Evolutionary conservation across 2,329 filamentous ascomycete genomes (phyloP).

Genomic region (Geosmithia putterillii): DNA sequence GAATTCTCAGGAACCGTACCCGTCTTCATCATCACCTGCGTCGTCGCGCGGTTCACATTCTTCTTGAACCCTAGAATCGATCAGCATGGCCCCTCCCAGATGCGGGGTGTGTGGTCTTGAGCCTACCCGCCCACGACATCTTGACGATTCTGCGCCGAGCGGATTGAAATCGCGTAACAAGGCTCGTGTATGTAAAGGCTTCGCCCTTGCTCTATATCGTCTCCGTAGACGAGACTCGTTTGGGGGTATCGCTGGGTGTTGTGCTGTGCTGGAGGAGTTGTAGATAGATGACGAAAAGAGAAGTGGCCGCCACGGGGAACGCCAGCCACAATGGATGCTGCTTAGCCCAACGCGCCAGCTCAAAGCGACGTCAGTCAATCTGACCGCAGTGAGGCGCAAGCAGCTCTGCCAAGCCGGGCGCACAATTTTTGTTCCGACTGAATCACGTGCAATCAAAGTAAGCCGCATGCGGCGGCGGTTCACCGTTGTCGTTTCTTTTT

Average conservation of each 20-base stretch:
- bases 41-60: conserved; percentile 96
- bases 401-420: background rate
- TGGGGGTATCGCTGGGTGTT: background rate
- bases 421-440: background rate
- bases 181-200: background rate
- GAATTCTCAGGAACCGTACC: conserved; percentile 44
- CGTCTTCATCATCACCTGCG: conserved; percentile 99
- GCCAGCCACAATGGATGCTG: background rate
- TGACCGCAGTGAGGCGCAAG: background rate
- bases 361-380: background rate
- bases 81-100: conserved; percentile 16
- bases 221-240: background rate
- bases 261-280: background rate
- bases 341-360: background rate
- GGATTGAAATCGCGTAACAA: background rate
- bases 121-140: conserved; percentile 62
- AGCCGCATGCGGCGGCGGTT: background rate
- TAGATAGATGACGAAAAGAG: background rate
- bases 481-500: background rate
- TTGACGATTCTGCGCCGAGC: conserved; percentile 8
- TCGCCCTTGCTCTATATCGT: background rate
- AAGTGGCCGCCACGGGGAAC: background rate
- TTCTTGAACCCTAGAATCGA: conserved; percentile 47
- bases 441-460: background rate
- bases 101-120: conserved; percentile 11